Evolutionary conservation across 2,329 filamentous ascomycete genomes (phyloP).

Genomic region (Diaporthe helianthi): DNA sequence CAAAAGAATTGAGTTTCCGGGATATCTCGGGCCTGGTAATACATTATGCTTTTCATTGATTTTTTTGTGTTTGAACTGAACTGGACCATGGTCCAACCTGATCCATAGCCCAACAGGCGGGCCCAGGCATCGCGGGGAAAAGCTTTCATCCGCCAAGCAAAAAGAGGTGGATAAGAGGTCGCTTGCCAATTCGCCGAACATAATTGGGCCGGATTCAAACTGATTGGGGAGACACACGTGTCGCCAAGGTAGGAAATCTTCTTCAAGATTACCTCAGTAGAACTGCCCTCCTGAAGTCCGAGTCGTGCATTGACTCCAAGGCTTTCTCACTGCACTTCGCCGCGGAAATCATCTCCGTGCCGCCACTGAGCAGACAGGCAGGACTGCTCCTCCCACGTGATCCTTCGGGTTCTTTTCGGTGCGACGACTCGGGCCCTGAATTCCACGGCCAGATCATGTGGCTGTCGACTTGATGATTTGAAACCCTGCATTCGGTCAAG

Average conservation of each 20-base stretch:
- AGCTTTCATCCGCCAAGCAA: constrained; percentile 9
- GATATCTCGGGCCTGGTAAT: neutral
- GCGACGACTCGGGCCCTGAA: neutral
- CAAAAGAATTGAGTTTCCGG: neutral
- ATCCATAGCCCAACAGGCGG: neutral
- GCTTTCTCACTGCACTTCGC: too few relatives aligned
- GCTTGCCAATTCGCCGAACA: neutral
- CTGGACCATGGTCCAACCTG: neutral
- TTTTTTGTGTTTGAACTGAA: neutral
- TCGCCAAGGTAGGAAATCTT: neutral
- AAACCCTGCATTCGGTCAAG: neutral
- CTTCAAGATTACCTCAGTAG: constrained; percentile 7
- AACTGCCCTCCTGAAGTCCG: too few relatives aligned
- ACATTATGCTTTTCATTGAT: neutral
- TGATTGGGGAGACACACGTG: neutral
- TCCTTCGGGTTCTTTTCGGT: neutral
- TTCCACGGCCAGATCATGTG: neutral
- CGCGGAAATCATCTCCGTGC: neutral
- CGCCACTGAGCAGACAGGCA: neutral
- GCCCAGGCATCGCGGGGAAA: constrained; percentile 14
- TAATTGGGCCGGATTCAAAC: neutral
- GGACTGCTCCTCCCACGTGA: neutral
- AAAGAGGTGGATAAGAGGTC: neutral
- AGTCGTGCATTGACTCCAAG: neutral
- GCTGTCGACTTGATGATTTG: neutral